Evolutionary conservation across 2,329 filamentous ascomycete genomes (phyloP).

Genomic region (Aspergillus bombycis): DNA sequence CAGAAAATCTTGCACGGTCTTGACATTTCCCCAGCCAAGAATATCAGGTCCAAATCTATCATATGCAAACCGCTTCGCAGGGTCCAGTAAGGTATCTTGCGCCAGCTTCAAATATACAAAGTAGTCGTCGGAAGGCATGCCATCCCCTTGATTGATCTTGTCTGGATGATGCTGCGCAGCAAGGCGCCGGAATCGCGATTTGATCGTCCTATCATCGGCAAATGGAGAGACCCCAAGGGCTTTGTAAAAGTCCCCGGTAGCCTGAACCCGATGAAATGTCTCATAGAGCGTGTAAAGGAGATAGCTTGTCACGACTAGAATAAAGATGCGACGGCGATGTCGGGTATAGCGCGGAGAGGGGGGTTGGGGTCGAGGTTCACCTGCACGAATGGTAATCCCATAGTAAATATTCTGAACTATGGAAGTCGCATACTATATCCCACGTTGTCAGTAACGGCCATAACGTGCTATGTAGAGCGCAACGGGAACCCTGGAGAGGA

Average conservation of each 20-base stretch:
- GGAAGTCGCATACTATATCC: conserved; percentile 70
- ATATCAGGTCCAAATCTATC: conserved; percentile 82
- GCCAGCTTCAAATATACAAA: conserved; percentile 85
- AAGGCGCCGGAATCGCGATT: conserved; percentile 80
- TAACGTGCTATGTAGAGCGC: neutral
- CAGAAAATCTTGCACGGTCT: conserved; percentile 73
- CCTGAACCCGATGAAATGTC: conserved; percentile 77
- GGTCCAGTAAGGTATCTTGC: conserved; percentile 78
- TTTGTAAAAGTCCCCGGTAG: conserved; percentile 75
- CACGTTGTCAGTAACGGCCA: conserved; percentile 14
- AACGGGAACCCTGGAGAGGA: neutral
- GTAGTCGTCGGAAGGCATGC: conserved; percentile 49
- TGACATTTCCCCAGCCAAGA: conserved; percentile 57
- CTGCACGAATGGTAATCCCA: conserved; percentile 83
- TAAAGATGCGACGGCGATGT: conserved; percentile 81
- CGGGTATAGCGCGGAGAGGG: conserved; percentile 68
- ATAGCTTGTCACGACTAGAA: conserved; percentile 79
- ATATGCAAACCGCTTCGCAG: conserved; percentile 80
- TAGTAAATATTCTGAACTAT: conserved; percentile 84
- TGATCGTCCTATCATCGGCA: conserved; percentile 75
- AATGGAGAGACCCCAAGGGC: conserved; percentile 71
- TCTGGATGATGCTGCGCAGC: conserved; percentile 76
- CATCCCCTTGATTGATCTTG: conserved; percentile 61
- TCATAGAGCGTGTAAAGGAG: conserved; percentile 92
- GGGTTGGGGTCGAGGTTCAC: conserved; percentile 73